A percentile compares a stretch with the other conserved stretches of the same genome.
phyloP scores from a whole-genome alignment of 1,284 basidiomycete species.

The Rhizoctonia solani region DNA sequence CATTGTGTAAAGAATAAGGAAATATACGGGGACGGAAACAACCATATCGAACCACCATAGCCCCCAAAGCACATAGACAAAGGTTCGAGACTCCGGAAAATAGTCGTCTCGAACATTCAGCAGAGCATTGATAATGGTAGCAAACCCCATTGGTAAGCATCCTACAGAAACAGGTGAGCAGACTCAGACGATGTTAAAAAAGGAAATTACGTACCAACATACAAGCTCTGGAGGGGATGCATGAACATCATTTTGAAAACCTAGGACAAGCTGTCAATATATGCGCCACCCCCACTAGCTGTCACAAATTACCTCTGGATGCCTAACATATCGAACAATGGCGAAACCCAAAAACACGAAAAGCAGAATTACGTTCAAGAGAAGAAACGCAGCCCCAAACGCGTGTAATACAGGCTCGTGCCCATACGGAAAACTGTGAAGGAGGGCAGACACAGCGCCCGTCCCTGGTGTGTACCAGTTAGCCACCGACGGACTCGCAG shows the following conservation, averaged over 20 bases:
- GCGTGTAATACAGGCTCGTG: not conserved
- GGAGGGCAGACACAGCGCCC: slow-evolving; percentile 1
- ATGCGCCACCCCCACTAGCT: not conserved
- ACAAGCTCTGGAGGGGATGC: slow-evolving; percentile 25
- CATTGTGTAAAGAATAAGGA: slow-evolving; percentile 15
- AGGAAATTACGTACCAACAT: not conserved
- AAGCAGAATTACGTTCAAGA: slow-evolving; percentile 7
- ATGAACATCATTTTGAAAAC: not conserved
- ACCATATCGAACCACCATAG: slow-evolving; percentile 14
- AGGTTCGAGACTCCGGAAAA: not conserved
- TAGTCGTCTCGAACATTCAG: slow-evolving; percentile 5
- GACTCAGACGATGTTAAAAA: not conserved
- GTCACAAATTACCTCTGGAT: slow-evolving; percentile 15
- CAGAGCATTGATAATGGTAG: slow-evolving; percentile 27
- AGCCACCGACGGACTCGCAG: not conserved
- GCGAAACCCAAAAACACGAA: not conserved
- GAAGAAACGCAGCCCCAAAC: slow-evolving; percentile 1
- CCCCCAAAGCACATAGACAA: slow-evolving; percentile 13
- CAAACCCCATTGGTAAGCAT: slow-evolving; percentile 25
- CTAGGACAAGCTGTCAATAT: not conserved
- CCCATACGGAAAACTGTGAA: slow-evolving; percentile 24
- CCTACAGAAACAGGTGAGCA: not conserved
- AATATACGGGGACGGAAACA: slow-evolving; percentile 5
- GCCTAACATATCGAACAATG: not conserved
- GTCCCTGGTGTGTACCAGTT: not conserved